These are phyloP conservation scores for Kockiozyma suomiensis DNA, from an alignment of 805 yeast genomes.

Conservation along the genomic window DNA sequence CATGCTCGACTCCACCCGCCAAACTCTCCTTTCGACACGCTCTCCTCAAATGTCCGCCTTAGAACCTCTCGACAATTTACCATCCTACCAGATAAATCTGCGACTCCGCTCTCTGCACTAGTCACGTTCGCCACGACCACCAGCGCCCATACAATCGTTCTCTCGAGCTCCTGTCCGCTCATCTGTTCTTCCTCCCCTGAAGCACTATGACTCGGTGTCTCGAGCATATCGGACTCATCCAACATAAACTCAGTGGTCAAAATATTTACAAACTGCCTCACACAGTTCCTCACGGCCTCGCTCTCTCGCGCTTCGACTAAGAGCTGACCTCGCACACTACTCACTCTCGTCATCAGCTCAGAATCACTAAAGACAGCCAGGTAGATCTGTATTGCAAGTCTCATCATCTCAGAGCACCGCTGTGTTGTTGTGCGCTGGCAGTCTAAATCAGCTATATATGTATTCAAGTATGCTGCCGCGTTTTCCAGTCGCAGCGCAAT, in stretches of 20 bases:
- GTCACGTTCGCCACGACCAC: conserved; percentile 11
- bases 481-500: conserved; percentile 4
- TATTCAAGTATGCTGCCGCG: conserved; percentile 5
- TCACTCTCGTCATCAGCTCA: neutral
- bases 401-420: conserved; percentile 18
- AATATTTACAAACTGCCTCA: neutral
- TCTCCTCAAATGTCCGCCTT: conserved; percentile 1
- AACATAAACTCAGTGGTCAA: neutral
- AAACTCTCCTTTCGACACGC: conserved; percentile 5
- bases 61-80: conserved; percentile 9
- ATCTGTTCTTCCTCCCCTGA: neutral
- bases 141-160: conserved; percentile 16
- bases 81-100: neutral
- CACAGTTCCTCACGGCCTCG: neutral
- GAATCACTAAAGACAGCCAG: conserved; percentile 13
- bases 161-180: conserved; percentile 18
- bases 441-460: neutral
- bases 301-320: conserved; percentile 10
- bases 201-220: neutral
- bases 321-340: conserved; percentile 7
- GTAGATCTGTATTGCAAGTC: conserved; percentile 14
- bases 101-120: neutral
- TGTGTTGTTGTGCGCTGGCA: conserved; percentile 13
- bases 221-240: neutral
- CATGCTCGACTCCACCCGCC: conserved; percentile 24